Evolutionary conservation across 495 filamentous ascomycete genomes (phyloP).

Genomic region (Talaromyces liani): DNA sequence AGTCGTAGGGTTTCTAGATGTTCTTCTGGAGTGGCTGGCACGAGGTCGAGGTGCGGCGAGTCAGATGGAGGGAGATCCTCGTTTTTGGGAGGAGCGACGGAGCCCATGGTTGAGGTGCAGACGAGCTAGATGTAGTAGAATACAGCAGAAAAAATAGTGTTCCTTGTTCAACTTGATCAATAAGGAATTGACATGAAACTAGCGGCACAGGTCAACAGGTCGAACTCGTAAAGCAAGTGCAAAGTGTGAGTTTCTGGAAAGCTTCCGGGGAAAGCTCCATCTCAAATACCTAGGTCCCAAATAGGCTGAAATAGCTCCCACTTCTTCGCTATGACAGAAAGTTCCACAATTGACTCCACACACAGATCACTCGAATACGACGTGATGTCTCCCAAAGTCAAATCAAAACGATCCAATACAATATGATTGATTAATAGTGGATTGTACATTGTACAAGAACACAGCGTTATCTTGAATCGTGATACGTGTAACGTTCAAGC

Average conservation of each 20-base stretch:
- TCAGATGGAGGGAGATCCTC: constrained; percentile 45
- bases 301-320: neutral
- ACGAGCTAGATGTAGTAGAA: neutral
- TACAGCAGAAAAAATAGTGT: neutral
- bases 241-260: neutral
- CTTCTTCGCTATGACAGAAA: neutral
- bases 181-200: too few relatives aligned
- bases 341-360: neutral
- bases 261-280: constrained; percentile 3
- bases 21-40: constrained; percentile 61
- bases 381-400: neutral
- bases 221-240: neutral
- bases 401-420: neutral
- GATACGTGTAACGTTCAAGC: neutral
- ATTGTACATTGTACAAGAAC: neutral
- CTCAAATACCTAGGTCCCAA: neutral
- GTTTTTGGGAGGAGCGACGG: neutral
- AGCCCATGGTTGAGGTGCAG: constrained; percentile 4
- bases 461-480: neutral
- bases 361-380: neutral
- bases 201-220: too few relatives aligned
- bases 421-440: neutral
- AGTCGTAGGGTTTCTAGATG: constrained; percentile 53
- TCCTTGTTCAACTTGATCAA: too few relatives aligned
- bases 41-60: constrained; percentile 57